Base-by-base conservation (phyloP, 768 basidiomycete species). In the Fomitopsis serialis region DNA sequence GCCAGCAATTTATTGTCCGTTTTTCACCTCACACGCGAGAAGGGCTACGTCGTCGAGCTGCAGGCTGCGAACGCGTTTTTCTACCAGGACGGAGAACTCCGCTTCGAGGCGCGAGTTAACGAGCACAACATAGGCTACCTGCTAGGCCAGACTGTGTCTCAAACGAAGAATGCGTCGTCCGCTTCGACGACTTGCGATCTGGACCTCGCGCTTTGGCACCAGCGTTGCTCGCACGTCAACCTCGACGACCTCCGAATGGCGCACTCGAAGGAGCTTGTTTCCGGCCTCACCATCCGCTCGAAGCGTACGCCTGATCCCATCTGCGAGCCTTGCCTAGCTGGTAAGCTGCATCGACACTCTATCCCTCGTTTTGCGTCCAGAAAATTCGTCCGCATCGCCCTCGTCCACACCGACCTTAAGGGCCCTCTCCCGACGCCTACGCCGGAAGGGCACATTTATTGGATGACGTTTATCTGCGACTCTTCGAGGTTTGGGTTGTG, bases 261-360 rank as follows among this genome's bases (percentile, higher is more conserved):
- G 11, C 29, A 50, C 43, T 25, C 42, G 7, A 37, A 64, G 25
- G 42, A 60, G 1, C 56, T 65, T 0, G 67, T 68, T 7, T 47
- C 19, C 32, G 64, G 68, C n/a, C 46, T 68, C 53, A 52, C 52
- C 9, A 29, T 71, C 36, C 43, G 58, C 37, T 58, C 61, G 1
- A 42, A 53, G 15, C 48, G 23, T 13, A 8, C 36, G 13, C 62
- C 62, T 12, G 66, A 65, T 54, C 65, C 68, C n/a, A 61, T 70
- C 29, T 70, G 70, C 56, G 66, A 67, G 51, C 63, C 66, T 6
- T 70, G 70, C 50, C 55, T 70, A n/a, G 46, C 56, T 7, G 68
- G 70, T 12, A 71, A 71, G 48, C 50, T 53, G 43, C 37, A 46
- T 17, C 49, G 60, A 12, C 51, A 51, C 37, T n/a, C 46, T 34